Evolutionary conservation across 192 early-diverging fungal genomes (phyloP), one percentile per base, ranked within the genome.

Genomic region (Coemansia sp.): DNA sequence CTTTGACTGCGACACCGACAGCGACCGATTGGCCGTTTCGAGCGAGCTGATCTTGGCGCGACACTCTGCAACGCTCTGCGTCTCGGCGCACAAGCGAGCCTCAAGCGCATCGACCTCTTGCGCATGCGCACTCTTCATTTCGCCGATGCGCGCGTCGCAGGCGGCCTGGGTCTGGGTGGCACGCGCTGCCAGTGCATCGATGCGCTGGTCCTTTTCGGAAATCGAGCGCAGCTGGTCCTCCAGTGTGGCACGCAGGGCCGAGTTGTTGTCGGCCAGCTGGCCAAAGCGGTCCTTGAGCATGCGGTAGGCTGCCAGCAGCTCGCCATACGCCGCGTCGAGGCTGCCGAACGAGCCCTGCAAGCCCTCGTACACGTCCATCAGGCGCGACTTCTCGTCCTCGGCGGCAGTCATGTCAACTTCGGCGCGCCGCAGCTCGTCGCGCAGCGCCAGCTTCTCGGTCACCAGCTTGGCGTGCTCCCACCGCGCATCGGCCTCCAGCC

Each of bases 321-420:
- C 64, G 22, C 30, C 25, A 36, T 74, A 66, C 24, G 64, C 63
- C 2, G 55, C 30, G 35, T 74, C 72, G 8, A 74, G 36, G 5
- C 51, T 53, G 29, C 24, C 44, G 43, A 67, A 59, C 10, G 64
- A 63, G n/a, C 34, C 36, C 29, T 67, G 64, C 43, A 67, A 48
- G 8, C 32, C 29, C 49, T 74, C 72, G 35, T 65, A 61, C 22
- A 77, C 46, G 26, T 68, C 67, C 4, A 77, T 51, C 8, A 69
- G 54, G 43, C 43, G 46, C 15, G 62, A 46, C 34, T 69, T 60
- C 0, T 55, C 48, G 28, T 70, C 67, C 37, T 77, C 73, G 3
- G 62, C 60, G 0, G 55, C 45, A 5, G 61, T 47, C 73, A 65
- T 64, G 26, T 77, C 65, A 28, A 77, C 53, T 53, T 77, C 73